Evolutionary conservation across 108 stramenopile species (phyloP), one percentile per base, ranked within the genome.

Genomic region (Discostella pseudostelligera): DNA sequence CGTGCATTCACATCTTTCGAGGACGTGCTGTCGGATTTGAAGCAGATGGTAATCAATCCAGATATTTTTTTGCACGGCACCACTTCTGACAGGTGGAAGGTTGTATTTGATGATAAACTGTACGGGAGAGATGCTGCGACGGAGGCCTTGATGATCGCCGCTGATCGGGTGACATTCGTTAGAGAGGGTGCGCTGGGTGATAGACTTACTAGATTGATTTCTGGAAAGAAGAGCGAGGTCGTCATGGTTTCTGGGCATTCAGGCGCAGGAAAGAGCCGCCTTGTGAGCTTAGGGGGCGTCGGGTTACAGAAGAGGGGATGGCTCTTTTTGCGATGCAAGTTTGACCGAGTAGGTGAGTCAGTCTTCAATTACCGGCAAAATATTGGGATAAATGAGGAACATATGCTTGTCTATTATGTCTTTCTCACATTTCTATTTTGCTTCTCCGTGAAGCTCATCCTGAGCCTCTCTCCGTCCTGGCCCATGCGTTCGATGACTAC

Each of bases 321-420:
- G 72, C 29, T 44, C 24, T 73, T 65, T 46, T 51, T 73, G 20
- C 37, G 32, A 10, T 65, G 72, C 39, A 73, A 73, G 42, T 73
- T 73, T 59, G 72, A 73, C 35, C 49, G 64, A 39, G 45, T 63
- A n/a, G 32, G 53, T 54, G 32, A 54, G 53, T 54, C 16, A 5
- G 16, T 28, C 28, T 7, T 53, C 9, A 26, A n/a, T 21, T 47
- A 2, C 46, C 21, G 6, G 8, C 20, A 2, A 47, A 17, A 47
- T 16, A 49, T 21, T 16, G n/a, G n/a, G n/a, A n/a, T n/a, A n/a
- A n/a, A n/a, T n/a, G n/a, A n/a, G n/a, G n/a, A n/a, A n/a, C n/a
- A n/a, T n/a, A n/a, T n/a, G n/a, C n/a, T n/a, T n/a, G n/a, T 49
- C 25, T 21, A 16, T 35, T 25, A 35, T 54, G 35, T n/a, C 14